Base-by-base conservation (phyloP, 2,329 filamentous ascomycete genomes). In the Gaeumannomyces sp. region DNA sequence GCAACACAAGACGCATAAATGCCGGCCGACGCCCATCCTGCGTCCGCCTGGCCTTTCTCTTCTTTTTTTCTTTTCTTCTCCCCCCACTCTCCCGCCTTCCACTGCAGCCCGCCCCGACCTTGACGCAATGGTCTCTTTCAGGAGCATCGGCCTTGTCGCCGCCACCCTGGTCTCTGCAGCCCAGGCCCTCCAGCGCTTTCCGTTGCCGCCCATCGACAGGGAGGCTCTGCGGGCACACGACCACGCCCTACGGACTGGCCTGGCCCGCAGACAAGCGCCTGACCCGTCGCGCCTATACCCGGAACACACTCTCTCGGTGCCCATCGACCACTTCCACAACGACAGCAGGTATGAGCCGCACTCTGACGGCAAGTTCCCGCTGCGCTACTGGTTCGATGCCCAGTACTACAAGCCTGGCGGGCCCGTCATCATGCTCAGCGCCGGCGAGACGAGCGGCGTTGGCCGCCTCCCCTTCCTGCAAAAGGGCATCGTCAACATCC, bases 381-480 rank as follows among this genome's bases (percentile, higher is more conserved):
- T 94, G 61, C 85, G 91, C 14, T 96, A 95, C 78, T 96, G 89
- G 89, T 92, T 94, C 70, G 92, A 96, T 72, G 85, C 88, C 1
- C 83, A 83, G 59, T 83, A 90, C 77, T 96, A 96, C 77, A 82
- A 87, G 72, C 78, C 83, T 0, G 92, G 92, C 16, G 92, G 92
- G 0, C 92, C 92, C 0, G 89, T 96, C 61, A 90, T 96, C 65
- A 83, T 96, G 6, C 81, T 96, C 5, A 83, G 88, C 56, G 83
- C 84, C 5, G 92, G 92, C 33, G 92, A 96, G 77, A 89, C 87
- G 0, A 78, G 78, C 66, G 90, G 83, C 11, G 77, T 74, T n/a
- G 85, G 74, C 38, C 83, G 91, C 19, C 77, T 96, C 25, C 83
- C 84, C 0, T 94, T 84, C 72, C 77, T 96, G 13, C 86, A 93